Evolutionary conservation across 169 alveolate species (phyloP), one percentile per base, ranked within the genome.

Genomic region (Eimeria zaria): DNA sequence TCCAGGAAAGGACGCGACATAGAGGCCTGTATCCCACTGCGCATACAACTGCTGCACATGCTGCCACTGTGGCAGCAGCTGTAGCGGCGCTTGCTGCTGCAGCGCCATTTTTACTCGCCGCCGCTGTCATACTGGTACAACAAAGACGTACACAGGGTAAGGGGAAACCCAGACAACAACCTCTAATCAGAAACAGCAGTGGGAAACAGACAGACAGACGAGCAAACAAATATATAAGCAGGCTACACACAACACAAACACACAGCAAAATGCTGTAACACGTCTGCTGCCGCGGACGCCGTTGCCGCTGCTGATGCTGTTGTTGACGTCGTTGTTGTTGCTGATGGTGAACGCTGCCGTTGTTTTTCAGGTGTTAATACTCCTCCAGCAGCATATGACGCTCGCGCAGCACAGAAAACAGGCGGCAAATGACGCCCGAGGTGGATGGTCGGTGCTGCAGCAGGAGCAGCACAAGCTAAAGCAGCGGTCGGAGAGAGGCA

Each of bases 61-160:
- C 91, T 6, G 91, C 91, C 55, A 53, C 91, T 18, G 91, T 53
- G 22, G 74, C 91, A 5, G 76, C 91, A n/a, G 91, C 91, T 16
- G 91, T 58, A 2, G 73, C 67, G 11, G 88, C 88, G 30, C 88
- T 78, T 6, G 74, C 53, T 60, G 91, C 62, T 53, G 91, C 74
- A 36, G 55, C 91, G 73, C 76, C 91, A 41, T 18, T 55, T 58
- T 55, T 58, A 53, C 83, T 73, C 58, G 51, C 55, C 39, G 55
- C 48, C n/a, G 76, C 71, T 41, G 74, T 83, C 91, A 55, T 83
- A 4, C 51, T 83, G 20, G 33, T 69, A 22, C 71, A 22, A 51
- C n/a, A 44, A 51, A 55, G 44, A 2, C 16, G 78, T n/a, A 69
- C 6, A 30, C 83, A 0, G 14, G 41, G 41, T 16, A 58, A 58